Percentiles rank a stretch among this genome's conserved stretches.
These are phyloP conservation scores for Durio zibethinus DNA, from an alignment of 345 rosid species.

Conservation along the genomic window DNA sequence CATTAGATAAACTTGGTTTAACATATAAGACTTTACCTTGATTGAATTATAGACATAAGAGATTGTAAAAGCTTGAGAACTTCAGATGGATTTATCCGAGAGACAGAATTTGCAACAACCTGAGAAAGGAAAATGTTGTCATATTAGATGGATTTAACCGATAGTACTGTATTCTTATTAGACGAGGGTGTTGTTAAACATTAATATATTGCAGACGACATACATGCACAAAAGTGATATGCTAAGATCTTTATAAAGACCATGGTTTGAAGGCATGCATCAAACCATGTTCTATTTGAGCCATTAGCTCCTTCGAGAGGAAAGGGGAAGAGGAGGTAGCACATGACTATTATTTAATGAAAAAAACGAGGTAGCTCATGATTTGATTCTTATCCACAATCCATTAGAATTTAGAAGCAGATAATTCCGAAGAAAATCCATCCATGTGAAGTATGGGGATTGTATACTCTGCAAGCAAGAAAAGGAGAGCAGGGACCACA, in stretches of 20 bases:
- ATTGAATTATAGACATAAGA: slow-evolving; percentile 69
- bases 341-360: not conserved
- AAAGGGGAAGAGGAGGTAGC: not conserved
- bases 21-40: slow-evolving; percentile 46
- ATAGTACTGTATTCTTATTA: not conserved
- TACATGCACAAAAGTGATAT: not conserved
- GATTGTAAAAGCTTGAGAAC: slow-evolving; percentile 72
- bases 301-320: not conserved
- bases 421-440: not conserved
- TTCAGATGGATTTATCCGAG: slow-evolving; percentile 65
- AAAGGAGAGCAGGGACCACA: no score
- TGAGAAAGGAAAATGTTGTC: slow-evolving; percentile 25
- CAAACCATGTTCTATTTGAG: not conserved
- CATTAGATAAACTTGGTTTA: not conserved
- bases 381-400: slow-evolving; percentile 3
- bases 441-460: no score
- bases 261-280: not conserved
- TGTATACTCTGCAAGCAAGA: no score
- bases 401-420: not conserved
- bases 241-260: not conserved
- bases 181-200: not conserved
- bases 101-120: slow-evolving; percentile 83
- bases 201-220: not conserved
- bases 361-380: not conserved
- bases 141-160: no score